Conservation (phyloP, 331 rosid genomes). For the Rhamnella rubrinervis region DNA sequence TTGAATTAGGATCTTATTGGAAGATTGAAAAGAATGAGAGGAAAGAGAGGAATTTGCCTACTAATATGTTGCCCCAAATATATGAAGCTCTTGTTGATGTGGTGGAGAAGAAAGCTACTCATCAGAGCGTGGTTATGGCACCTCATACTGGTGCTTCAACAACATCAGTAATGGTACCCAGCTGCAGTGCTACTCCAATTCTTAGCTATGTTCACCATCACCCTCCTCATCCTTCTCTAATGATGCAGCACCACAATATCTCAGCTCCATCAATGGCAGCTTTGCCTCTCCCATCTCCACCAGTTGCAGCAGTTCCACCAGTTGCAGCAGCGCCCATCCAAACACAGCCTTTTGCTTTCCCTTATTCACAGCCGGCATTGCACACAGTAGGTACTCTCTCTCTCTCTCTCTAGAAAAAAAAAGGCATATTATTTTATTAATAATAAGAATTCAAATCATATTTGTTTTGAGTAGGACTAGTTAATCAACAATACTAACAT, state of each 20-base stretch:
- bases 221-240: constrained; percentile 1
- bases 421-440: no score
- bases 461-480: background rate
- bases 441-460: background rate
- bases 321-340: background rate
- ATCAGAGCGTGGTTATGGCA: constrained; percentile 3
- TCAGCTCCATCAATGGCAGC: background rate
- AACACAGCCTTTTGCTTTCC: constrained; percentile 23
- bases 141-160: constrained; percentile 7
- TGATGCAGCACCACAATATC: constrained; percentile 10
- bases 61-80: constrained; percentile 41
- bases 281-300: constrained; percentile 9
- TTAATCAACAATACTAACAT: background rate
- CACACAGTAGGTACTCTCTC: constrained; percentile 46
- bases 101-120: constrained; percentile 36
- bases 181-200: no score
- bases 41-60: constrained; percentile 45
- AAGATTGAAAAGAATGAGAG: constrained; percentile 43
- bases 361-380: constrained; percentile 23
- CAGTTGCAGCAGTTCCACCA: constrained; percentile 12
- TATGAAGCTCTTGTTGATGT: constrained; percentile 42
- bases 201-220: background rate
- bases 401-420: background rate
- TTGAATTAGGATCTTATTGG: constrained; percentile 30
- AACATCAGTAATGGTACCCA: background rate